phyloP scores from a whole-genome alignment of 768 basidiomycete genomes.

The Boletus sensibilis region DNA sequence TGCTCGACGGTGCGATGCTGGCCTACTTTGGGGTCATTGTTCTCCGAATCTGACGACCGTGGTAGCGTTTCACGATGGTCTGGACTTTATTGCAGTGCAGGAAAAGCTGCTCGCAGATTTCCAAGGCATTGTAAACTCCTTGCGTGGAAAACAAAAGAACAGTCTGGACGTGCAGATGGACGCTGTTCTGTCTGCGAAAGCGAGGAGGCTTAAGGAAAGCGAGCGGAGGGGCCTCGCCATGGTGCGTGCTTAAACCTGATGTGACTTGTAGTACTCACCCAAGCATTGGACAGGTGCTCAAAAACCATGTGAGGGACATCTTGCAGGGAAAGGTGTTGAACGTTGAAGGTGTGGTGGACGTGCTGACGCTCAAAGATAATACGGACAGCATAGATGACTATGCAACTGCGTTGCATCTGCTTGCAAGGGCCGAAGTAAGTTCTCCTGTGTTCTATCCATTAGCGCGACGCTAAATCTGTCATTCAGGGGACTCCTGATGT shows the following conservation, averaged over 20 bases:
- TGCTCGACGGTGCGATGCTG: conserved; percentile 51
- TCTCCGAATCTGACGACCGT: conserved; percentile 3
- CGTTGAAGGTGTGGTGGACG: conserved; percentile 79
- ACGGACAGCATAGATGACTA: conserved; percentile 56
- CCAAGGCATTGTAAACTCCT: conserved; percentile 42
- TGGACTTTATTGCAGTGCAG: conserved; percentile 88
- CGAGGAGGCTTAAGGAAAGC: conserved; percentile 37
- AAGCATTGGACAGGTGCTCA: conserved; percentile 55
- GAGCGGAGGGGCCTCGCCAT: conserved; percentile 51
- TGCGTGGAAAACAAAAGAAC: conserved; percentile 56
- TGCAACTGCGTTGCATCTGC: conserved; percentile 64
- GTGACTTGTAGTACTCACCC: not conserved
- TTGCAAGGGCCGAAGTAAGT: conserved; percentile 53
- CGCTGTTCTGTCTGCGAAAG: conserved; percentile 55
- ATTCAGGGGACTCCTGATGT: conserved; percentile 68
- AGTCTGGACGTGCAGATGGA: conserved; percentile 70
- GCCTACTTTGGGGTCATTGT: not conserved
- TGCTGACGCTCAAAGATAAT: conserved; percentile 86
- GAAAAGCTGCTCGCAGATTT: conserved; percentile 65
- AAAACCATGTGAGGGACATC: conserved; percentile 61
- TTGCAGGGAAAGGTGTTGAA: conserved; percentile 73
- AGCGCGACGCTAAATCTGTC: conserved; percentile 2
- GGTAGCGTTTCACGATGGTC: conserved; percentile 77
- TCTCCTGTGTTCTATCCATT: not conserved
- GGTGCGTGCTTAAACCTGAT: conserved; percentile 19